Evolutionary conservation across 805 yeast species (phyloP).

Genomic region (Priceomyces melissophilus): DNA sequence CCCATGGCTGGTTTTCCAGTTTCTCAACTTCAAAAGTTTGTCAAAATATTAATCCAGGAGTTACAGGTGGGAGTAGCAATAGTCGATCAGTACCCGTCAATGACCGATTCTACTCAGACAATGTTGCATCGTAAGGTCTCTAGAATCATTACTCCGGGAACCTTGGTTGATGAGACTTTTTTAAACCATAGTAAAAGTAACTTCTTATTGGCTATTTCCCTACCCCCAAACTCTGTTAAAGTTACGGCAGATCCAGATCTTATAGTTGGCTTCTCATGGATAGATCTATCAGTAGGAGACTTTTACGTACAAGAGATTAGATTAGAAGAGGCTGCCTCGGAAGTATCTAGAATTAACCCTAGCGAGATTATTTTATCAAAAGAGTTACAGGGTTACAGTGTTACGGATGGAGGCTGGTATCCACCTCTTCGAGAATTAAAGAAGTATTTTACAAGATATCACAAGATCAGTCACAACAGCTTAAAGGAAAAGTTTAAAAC

Average conservation of each 20-base stretch:
- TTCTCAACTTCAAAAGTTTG: slow-evolving; percentile 64
- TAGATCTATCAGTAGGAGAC: slow-evolving; percentile 82
- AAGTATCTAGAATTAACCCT: slow-evolving; percentile 75
- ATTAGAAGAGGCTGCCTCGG: slow-evolving; percentile 59
- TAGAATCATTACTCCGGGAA: slow-evolving; percentile 88
- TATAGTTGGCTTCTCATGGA: slow-evolving; percentile 78
- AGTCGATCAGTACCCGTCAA: slow-evolving; percentile 57
- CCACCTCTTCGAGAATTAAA: slow-evolving; percentile 56
- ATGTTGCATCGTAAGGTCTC: slow-evolving; percentile 65
- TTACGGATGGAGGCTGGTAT: slow-evolving; percentile 51
- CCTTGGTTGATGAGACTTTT: slow-evolving; percentile 82
- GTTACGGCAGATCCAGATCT: slow-evolving; percentile 37
- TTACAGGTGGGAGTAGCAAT: slow-evolving; percentile 72
- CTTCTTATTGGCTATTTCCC: slow-evolving; percentile 60
- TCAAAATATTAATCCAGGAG: slow-evolving; percentile 69
- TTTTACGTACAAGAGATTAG: slow-evolving; percentile 65
- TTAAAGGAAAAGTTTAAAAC: slow-evolving; percentile 29
- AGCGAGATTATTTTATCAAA: slow-evolving; percentile 68
- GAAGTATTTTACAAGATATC: slow-evolving; percentile 58
- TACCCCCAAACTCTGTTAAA: slow-evolving; percentile 47
- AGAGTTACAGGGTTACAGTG: slow-evolving; percentile 33
- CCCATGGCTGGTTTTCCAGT: slow-evolving; percentile 94
- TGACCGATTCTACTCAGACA: slow-evolving; percentile 18
- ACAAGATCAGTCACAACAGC: slow-evolving; percentile 29
- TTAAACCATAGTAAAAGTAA: slow-evolving; percentile 71